Base-by-base conservation (phyloP, 371 early-diverging fungal species). In the Mucor ambiguus region DNA sequence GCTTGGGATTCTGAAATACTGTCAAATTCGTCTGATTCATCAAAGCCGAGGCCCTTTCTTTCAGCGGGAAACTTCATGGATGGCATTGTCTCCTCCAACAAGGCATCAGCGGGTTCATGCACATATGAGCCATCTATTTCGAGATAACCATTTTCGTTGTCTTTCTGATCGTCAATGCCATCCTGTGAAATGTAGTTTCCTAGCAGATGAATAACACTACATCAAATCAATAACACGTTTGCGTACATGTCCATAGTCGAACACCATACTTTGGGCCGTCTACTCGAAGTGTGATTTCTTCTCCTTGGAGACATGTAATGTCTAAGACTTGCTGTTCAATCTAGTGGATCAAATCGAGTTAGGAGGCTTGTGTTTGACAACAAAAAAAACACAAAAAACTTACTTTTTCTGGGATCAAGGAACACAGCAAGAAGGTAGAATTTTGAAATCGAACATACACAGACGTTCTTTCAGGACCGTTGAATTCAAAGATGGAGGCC, bases 321-420 rank as follows among this genome's bases (percentile, higher is more conserved):
- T 94, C 92, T 59, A 95, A 75, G 5, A 72, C 61, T 77, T 92
- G 91, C 80, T 92, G 91, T 79, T 93, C 93, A 44, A 72, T 64
- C 58, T 72, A 12, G 12, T 12, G 28, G 10, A 28, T 52, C 5
- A 16, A 26, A 14, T 52, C 12, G 28, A 52, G 14, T 26, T 12
- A 52, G 9, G 24, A 52, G 26, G 28, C 52, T 52, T 52, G 8
- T 60, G 7, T 60, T 2, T 33, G 7, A 4, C 30, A 30, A n/a
- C 16, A 30, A 60, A 6, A 30, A 20, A 18, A n/a, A 32, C n/a
- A n/a, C n/a, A 32, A 18, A 29, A 41, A 18, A 26, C 20, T 16
- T 60, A 60, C 61, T 26, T 46, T 60, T 46, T 44, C 38, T 3
- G 63, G 63, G 11, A 29, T 62, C 20, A 62, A 54, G 8, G 63